phyloP scores from a whole-genome alignment of 352 stramenopile genomes.

The Blastocystis sp. region DNA sequence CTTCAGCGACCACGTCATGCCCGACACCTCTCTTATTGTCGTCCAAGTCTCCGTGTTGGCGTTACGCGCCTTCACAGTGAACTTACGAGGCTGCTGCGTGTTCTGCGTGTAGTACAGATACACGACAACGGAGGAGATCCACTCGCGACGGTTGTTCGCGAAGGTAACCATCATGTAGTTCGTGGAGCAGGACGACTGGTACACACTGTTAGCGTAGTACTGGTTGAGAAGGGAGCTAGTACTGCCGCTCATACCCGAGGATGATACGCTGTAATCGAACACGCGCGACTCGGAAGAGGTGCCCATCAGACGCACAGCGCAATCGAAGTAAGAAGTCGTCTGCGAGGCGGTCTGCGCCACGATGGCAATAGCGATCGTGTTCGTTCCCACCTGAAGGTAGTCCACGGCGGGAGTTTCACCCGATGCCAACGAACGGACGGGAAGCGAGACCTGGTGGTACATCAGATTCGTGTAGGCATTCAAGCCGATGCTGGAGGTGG shows the following conservation, averaged over 20 bases:
- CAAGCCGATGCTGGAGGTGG: background rate
- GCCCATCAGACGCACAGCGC: slow-evolving; percentile 2
- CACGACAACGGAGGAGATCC: too few species aligned
- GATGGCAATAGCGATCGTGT: slow-evolving; percentile 43
- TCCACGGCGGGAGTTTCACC: background rate
- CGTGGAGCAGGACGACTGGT: background rate
- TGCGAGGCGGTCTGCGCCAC: slow-evolving; percentile 2
- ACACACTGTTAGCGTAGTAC: background rate
- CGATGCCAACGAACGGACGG: background rate
- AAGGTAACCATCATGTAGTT: too few species aligned
- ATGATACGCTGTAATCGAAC: slow-evolving; percentile 14
- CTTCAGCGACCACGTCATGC: background rate
- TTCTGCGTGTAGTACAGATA: slow-evolving; percentile 21
- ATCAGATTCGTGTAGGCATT: background rate
- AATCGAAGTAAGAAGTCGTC: background rate
- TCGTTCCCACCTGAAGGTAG: background rate
- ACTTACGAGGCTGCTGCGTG: background rate
- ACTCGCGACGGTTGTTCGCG: too few species aligned
- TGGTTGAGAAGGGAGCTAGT: background rate
- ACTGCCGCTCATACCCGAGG: background rate
- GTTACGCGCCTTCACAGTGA: background rate
- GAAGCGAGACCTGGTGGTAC: background rate
- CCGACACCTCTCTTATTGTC: background rate
- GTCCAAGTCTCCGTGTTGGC: background rate
- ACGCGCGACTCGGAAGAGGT: background rate